Percentiles rank a stretch among this genome's conserved stretches.
These are phyloP conservation scores for Cicer arietinum DNA, from an alignment of 306 rosid genomes.

Conservation along the genomic window DNA sequence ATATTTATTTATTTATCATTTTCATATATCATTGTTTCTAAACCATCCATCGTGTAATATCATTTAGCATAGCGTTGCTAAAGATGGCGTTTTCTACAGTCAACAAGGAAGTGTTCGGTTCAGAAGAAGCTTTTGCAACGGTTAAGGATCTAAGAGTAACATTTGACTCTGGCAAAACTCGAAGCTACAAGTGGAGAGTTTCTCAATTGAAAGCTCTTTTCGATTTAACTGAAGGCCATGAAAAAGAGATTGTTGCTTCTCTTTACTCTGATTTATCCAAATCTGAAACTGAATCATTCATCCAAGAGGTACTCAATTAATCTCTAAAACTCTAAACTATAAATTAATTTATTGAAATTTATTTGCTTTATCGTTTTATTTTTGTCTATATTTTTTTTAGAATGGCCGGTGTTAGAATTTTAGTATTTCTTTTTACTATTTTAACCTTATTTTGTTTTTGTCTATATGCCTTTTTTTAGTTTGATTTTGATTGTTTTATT, in stretches of 20 bases:
- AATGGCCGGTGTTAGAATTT: too few species aligned
- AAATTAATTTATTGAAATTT: neutral
- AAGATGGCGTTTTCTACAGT: constrained; percentile 32
- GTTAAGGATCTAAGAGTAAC: constrained; percentile 50
- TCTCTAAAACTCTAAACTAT: neutral
- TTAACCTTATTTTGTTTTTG: too few species aligned
- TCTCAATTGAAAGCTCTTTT: constrained; percentile 57
- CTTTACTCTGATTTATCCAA: constrained; percentile 63
- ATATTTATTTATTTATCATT: too few species aligned
- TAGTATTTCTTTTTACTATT: too few species aligned
- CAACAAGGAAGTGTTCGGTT: constrained; percentile 39
- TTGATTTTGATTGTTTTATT: too few species aligned
- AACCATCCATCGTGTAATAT: neutral
- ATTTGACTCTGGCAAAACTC: constrained; percentile 55
- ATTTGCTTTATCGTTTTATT: neutral
- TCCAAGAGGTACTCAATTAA: constrained; percentile 45
- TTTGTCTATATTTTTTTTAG: neutral
- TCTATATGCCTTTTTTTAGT: too few species aligned
- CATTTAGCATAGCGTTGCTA: neutral
- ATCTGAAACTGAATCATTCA: constrained; percentile 46
- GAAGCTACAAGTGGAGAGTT: constrained; percentile 62
- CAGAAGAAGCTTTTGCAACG: constrained; percentile 49
- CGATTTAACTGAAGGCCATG: constrained; percentile 42
- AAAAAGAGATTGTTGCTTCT: constrained; percentile 51
- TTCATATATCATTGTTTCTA: too few species aligned